Conservation (phyloP, 179 eudicot species). For the Actinidia chinensis region DNA sequence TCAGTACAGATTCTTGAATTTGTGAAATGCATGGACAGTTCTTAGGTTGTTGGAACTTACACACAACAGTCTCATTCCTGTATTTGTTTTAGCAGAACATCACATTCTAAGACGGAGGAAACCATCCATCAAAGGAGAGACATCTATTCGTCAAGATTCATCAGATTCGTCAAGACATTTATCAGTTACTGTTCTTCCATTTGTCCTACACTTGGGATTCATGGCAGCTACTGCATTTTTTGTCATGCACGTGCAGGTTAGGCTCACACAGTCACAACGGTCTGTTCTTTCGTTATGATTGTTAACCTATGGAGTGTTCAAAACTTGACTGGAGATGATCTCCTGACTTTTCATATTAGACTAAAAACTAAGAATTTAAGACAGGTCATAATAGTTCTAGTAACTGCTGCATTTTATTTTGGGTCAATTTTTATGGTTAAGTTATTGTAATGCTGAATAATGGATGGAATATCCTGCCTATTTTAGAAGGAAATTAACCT, state of each 20-base stretch:
- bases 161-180: constrained; percentile 31
- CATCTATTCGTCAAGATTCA: too few relatives aligned
- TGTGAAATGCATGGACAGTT: constrained; percentile 1
- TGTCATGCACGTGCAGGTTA: constrained; percentile 95
- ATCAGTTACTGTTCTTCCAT: constrained; percentile 56
- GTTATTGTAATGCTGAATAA: background rate
- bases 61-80: constrained; percentile 12
- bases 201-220: constrained; percentile 76
- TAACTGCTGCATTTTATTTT: constrained; percentile 2
- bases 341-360: background rate
- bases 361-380: background rate
- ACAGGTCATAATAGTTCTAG: background rate
- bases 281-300: background rate
- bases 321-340: background rate
- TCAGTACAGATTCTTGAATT: background rate
- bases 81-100: constrained; percentile 36
- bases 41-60: constrained; percentile 4
- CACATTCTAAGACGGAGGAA: constrained; percentile 44
- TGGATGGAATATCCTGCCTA: background rate
- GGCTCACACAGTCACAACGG: background rate
- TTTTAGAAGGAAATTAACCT: constrained; percentile 3
- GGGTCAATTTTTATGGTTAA: background rate
- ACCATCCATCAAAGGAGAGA: constrained; percentile 27
- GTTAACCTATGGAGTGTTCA: background rate
- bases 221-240: constrained; percentile 79